Conservation (phyloP, 495 filamentous ascomycete genomes). For the Neurospora sp. region DNA sequence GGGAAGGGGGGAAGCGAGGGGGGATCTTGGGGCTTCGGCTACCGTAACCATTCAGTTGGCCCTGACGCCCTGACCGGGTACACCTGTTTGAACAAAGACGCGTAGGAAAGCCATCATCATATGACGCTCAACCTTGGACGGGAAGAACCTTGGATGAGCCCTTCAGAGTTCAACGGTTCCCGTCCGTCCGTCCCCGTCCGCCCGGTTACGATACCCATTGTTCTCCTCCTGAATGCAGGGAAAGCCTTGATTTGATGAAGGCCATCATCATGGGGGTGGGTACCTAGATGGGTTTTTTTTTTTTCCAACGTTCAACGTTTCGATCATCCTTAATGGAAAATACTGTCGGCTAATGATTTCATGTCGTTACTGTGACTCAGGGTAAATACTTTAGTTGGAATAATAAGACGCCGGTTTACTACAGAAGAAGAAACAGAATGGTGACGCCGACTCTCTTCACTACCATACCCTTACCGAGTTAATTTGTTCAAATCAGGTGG, state of each 20-base stretch:
- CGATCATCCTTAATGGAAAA: background rate
- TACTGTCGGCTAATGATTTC: background rate
- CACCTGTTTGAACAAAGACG: background rate
- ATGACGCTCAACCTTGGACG: background rate
- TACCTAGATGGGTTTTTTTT: background rate
- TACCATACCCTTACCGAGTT: too few species aligned
- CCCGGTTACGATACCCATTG: background rate
- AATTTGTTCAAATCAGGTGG: too few species aligned
- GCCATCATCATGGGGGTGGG: background rate
- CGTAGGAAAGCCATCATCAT: background rate
- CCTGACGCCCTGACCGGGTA: background rate
- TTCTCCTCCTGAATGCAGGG: background rate
- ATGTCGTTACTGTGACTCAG: background rate
- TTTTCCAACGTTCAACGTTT: background rate
- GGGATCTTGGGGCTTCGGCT: background rate
- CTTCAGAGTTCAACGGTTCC: background rate
- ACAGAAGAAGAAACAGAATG: too few species aligned
- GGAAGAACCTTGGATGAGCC: background rate
- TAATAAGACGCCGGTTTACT: too few species aligned
- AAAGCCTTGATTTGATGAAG: background rate
- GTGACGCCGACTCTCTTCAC: too few species aligned
- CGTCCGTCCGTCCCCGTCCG: background rate
- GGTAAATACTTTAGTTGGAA: too few species aligned
- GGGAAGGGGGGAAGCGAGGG: background rate
- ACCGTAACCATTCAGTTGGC: background rate